Base-by-base conservation (phyloP, 371 early-diverging fungal genomes). In the Mucor ambiguus region DNA sequence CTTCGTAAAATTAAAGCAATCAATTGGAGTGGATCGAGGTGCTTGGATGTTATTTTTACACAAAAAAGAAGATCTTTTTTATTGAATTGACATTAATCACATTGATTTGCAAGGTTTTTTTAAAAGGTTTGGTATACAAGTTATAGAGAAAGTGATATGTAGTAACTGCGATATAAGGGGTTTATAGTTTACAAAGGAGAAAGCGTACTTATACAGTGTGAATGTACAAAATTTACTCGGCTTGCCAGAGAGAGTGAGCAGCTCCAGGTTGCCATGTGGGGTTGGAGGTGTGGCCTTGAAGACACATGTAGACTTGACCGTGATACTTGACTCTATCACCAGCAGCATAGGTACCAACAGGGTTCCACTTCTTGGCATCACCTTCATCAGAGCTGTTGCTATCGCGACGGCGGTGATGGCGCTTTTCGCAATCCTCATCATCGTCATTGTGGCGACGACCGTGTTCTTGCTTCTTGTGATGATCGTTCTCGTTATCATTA, bases 321-420 rank as follows among this genome's bases (percentile, higher is more conserved):
- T 84, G 79, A 70, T 83, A 87, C 65, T 70, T 67, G 57, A 87
- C 85, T 52, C 75, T 80, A 56, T 87, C 86, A 48, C 86, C 87
- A 55, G 87, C 72, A 41, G 78, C 68, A 70, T 87, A 87, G 46
- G 71, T 80, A 44, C 86, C 85, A 56, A 77, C 74, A 24, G 87
- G 81, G 48, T 87, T 75, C 85, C 84, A 87, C 30, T 81, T 75
- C 26, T 55, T 58, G 62, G 67, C 79, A 55, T 68, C 71, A 14
- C 37, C 60, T 16, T 65, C 72, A 60, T 66, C 61, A 37, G 33
- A 24, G 52, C 48, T 22, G 54, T 48, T 49, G 32, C 57, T 63
- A 30, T 58, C 49, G 43, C 57, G 67, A 32, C 67, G 60, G 14
- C 58, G 49, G 48, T 33, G 49, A n/a, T 46, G 48, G n/a, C 37